Conservation (phyloP, 805 yeast genomes). For the Nakazawaea ernobii region DNA sequence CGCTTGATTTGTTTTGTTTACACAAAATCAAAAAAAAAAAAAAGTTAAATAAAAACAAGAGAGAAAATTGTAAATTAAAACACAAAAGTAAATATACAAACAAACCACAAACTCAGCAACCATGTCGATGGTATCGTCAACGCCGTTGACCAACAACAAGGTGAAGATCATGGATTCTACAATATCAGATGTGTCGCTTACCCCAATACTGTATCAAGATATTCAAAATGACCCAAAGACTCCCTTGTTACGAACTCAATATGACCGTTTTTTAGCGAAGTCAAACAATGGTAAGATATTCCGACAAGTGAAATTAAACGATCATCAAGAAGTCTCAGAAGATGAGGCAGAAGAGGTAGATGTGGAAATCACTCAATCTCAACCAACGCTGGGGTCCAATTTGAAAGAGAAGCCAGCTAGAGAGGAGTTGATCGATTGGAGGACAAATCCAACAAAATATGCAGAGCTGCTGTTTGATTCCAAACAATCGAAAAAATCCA, state of each 20-base stretch:
- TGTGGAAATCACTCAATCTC: no score
- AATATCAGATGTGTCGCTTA: neutral
- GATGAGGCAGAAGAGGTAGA: neutral
- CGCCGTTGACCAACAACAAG: neutral
- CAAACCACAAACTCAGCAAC: neutral
- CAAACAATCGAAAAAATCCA: neutral
- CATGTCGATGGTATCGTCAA: constrained; percentile 9
- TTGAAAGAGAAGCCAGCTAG: neutral
- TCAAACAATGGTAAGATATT: neutral
- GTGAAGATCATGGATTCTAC: neutral
- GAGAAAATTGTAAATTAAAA: neutral
- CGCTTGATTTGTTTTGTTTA: neutral
- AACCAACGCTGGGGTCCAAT: no score
- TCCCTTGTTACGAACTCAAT: neutral
- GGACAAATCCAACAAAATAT: constrained; percentile 5
- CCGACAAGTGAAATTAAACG: neutral
- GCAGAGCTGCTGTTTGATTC: constrained; percentile 3
- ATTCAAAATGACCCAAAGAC: neutral
- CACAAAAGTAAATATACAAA: neutral
- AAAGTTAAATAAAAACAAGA: neutral
- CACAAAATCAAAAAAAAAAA: neutral
- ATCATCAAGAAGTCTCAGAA: neutral
- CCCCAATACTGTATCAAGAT: constrained; percentile 5
- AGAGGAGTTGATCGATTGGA: constrained; percentile 3
- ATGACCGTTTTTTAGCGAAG: neutral